phyloP scores from a whole-genome alignment of 495 filamentous ascomycete genomes.

The Penicilliopsis zonata region DNA sequence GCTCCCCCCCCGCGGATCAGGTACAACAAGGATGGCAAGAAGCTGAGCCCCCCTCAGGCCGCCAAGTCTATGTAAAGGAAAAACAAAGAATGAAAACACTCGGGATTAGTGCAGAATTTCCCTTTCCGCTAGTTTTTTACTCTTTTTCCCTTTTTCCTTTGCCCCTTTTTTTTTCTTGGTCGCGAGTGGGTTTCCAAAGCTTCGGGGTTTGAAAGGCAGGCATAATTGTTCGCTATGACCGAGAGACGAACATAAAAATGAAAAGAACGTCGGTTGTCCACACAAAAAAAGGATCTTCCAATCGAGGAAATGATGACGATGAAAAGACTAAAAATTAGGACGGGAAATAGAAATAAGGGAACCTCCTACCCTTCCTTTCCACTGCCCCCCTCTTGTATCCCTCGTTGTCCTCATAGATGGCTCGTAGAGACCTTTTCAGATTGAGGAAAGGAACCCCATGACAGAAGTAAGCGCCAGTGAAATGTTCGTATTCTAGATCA shows the following conservation, averaged over 20 bases:
- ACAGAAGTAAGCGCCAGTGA: too few relatives aligned
- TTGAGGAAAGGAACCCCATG: too few relatives aligned
- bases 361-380: background rate
- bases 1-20: conserved; percentile 91
- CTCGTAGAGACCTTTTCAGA: too few relatives aligned
- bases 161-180: conserved; percentile 15
- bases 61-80: conserved; percentile 47
- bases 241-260: background rate
- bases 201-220: conserved; percentile 9
- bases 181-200: conserved; percentile 15
- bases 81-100: conserved; percentile 23
- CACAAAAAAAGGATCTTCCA: conserved; percentile 2
- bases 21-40: conserved; percentile 99
- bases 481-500: too few relatives aligned
- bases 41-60: conserved; percentile 86
- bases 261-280: background rate
- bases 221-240: conserved; percentile 3
- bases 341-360: background rate
- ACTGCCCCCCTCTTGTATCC: too few relatives aligned
- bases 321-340: background rate
- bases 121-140: conserved; percentile 10
- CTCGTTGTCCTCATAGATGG: too few relatives aligned
- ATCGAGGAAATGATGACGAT: too few relatives aligned
- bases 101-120: conserved; percentile 25
- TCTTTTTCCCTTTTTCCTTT: conserved; percentile 3